Percentiles rank a stretch among this genome's conserved stretches.
Evolutionary conservation across 805 yeast species (phyloP).

Genomic region (Vanderwaltozyma yarrowii): DNA sequence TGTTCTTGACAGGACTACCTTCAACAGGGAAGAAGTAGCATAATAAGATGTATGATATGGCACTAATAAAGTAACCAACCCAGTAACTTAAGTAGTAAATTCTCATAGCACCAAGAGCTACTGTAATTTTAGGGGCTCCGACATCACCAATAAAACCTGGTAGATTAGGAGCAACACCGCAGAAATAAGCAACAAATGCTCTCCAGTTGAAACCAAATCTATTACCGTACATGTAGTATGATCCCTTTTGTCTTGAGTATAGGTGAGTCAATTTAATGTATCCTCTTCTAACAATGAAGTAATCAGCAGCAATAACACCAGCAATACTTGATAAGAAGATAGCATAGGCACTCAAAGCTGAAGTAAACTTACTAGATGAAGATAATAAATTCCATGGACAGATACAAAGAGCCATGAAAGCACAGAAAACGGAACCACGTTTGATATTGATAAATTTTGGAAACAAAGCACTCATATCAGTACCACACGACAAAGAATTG

Average conservation of each 20-base stretch:
- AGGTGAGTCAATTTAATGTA: slow-evolving; percentile 50
- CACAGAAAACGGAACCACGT: slow-evolving; percentile 59
- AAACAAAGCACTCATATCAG: slow-evolving; percentile 45
- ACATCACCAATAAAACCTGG: slow-evolving; percentile 41
- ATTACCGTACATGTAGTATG: slow-evolving; percentile 44
- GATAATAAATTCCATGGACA: slow-evolving; percentile 73
- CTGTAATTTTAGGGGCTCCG: slow-evolving; percentile 39
- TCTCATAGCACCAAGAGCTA: slow-evolving; percentile 65
- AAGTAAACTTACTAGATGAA: slow-evolving; percentile 57
- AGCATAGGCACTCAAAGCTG: slow-evolving; percentile 66
- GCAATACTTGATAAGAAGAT: slow-evolving; percentile 72
- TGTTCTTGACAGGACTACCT: slow-evolving; percentile 31
- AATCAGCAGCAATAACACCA: slow-evolving; percentile 50
- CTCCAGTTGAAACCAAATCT: slow-evolving; percentile 62
- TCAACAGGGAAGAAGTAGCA: slow-evolving; percentile 44
- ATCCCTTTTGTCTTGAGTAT: slow-evolving; percentile 34
- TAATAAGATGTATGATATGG: slow-evolving; percentile 42
- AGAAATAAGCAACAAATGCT: slow-evolving; percentile 54
- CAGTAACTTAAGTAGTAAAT: slow-evolving; percentile 65
- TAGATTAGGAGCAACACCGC: slow-evolving; percentile 31
- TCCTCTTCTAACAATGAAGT: slow-evolving; percentile 63
- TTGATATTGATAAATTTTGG: slow-evolving; percentile 50
- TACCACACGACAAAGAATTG: slow-evolving; percentile 50
- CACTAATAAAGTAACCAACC: slow-evolving; percentile 58
- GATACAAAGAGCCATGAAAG: slow-evolving; percentile 52